Evolutionary conservation across 225 moss, liverwort and hornwort species (phyloP), one percentile per base, ranked within the genome.

Genomic region (Neckera pumila): DNA sequence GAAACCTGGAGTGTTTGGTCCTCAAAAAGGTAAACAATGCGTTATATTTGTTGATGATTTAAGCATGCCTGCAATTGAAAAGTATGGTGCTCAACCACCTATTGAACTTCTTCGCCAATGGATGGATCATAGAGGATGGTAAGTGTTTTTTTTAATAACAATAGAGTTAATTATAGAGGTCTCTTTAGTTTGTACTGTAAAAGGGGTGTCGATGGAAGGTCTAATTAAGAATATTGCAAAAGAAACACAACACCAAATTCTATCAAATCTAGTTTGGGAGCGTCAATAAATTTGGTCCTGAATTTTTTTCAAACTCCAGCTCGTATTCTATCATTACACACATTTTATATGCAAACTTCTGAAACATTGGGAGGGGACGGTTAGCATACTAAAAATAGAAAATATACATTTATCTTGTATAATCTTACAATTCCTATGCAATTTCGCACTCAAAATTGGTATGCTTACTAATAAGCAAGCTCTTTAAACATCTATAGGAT

Each of bases 71-170:
- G 95, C 96, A 23, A 90, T 97, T 83, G 97, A 97, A 82, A 96
- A 96, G 74, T 97, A 97, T 40, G 95, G 96, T 40, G 96, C 97
- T 86, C 97, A 97, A 89, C 97, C 97, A 47, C 97, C 97, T 27
- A 91, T 97, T 88, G 97, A 97, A 81, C 94, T 97, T 86, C 95
- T 97, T 76, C 97, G 97, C 17, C 97, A 97, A 91, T 97, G 97
- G 97, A 97, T 97, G 97, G 97, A 97, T 84, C 97, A 97, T 63
- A 84, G 59, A 76, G 97, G 97, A 87, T 97, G 97, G 97, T 97
- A 82, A 31, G 43, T 25, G 10, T 36, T 77, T 22, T 33, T 9
- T 4, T 63, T 2, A 45, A 45, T 7, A 47, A 79, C 3, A 27
- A 28, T 43, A 43, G 6, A 43, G 10, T 28, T 45, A 28, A 15